phyloP scores from a whole-genome alignment of 1,139 yeast genomes.

The Pneumocystis carinii region DNA sequence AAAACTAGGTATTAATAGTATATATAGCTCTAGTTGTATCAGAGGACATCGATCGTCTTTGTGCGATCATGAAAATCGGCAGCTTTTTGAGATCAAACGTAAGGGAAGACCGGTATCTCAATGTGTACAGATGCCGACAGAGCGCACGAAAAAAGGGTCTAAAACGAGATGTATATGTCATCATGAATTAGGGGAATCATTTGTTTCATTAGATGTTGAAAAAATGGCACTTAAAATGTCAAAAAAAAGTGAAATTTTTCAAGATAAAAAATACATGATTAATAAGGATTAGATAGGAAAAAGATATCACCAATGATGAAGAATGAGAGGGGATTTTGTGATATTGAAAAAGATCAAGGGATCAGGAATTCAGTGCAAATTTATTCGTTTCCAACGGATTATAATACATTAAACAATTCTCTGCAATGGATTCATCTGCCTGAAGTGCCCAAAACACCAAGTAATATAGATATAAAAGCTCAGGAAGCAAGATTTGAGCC shows the following conservation, averaged over 20 bases:
- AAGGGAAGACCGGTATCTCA: slow-evolving; percentile 93
- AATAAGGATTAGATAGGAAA: not conserved
- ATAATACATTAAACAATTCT: not conserved
- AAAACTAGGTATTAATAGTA: not conserved
- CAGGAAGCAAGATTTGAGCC: not conserved
- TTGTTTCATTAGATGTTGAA: not conserved
- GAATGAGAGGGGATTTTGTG: not conserved
- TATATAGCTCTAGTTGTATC: slow-evolving; percentile 37
- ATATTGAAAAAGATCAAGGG: not conserved
- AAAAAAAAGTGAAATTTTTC: not conserved
- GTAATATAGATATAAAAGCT: not conserved
- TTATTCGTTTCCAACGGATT: not conserved
- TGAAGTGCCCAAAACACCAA: not conserved
- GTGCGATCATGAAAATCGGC: slow-evolving; percentile 83
- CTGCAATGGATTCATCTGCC: not conserved
- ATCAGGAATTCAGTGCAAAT: not conserved
- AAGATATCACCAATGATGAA: not conserved
- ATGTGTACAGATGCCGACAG: slow-evolving; percentile 45
- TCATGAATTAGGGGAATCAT: not conserved
- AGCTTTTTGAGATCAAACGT: slow-evolving; percentile 81
- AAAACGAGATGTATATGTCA: not conserved
- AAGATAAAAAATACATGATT: not conserved
- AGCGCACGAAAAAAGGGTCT: not conserved
- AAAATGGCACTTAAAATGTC: not conserved
- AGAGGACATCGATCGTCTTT: slow-evolving; percentile 92